Conservation (phyloP, 768 basidiomycete genomes). For the Mycena vulgaris region DNA sequence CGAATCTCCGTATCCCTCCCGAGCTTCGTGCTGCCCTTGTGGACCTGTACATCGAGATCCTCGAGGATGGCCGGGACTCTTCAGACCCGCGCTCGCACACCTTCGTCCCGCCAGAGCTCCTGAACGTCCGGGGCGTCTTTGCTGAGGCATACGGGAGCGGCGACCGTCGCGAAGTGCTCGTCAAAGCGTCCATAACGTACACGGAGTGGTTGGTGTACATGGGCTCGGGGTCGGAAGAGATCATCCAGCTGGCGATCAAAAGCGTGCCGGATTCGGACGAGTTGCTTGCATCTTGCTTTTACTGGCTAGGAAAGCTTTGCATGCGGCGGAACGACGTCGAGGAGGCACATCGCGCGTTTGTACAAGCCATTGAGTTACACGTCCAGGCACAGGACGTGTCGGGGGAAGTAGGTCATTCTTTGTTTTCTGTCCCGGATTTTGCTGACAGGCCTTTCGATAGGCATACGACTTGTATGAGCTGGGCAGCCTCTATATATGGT, state of each 20-base stretch:
- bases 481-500: conserved; percentile 33
- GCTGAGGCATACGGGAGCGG: conserved; percentile 31
- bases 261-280: conserved; percentile 23
- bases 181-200: conserved; percentile 33
- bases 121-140: conserved; percentile 36
- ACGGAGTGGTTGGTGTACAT: conserved; percentile 36
- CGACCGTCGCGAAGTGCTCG: conserved; percentile 29
- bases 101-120: conserved; percentile 35
- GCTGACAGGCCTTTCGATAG: conserved; percentile 1
- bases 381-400: conserved; percentile 21
- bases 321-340: conserved; percentile 35
- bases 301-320: conserved; percentile 37
- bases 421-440: not conserved
- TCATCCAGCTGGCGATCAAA: conserved; percentile 37
- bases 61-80: conserved; percentile 30
- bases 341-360: conserved; percentile 33
- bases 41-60: conserved; percentile 33
- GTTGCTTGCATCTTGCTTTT: conserved; percentile 32
- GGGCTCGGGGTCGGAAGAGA: conserved; percentile 37
- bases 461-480: conserved; percentile 37
- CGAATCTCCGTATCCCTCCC: conserved; percentile 30
- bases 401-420: conserved; percentile 27
- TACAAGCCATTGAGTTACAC: conserved; percentile 25
- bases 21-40: conserved; percentile 31
- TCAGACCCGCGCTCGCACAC: conserved; percentile 32